phyloP scores from a whole-genome alignment of 2,329 filamentous ascomycete genomes.

The Penicillium sp. region DNA sequence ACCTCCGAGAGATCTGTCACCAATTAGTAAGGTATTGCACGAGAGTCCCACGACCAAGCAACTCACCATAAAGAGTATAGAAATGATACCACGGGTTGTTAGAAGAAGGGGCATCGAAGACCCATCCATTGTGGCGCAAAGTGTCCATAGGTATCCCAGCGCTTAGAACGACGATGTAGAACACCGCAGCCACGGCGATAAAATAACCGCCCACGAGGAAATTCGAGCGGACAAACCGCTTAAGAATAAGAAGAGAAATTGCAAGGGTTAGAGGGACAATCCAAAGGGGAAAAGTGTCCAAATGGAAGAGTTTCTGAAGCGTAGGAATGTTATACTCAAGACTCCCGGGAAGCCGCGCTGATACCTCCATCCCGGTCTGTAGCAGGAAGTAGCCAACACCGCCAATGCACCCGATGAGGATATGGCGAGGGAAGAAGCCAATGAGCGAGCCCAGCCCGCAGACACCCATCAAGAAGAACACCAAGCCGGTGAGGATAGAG shows the following conservation, averaged over 20 bases:
- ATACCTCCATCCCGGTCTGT: slow-evolving; percentile 88
- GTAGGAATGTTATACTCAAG: slow-evolving; percentile 77
- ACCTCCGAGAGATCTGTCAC: slow-evolving; percentile 70
- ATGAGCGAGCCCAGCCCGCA: slow-evolving; percentile 88
- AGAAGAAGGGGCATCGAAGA: slow-evolving; percentile 80
- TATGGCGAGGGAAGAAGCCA: slow-evolving; percentile 94
- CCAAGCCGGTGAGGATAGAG: slow-evolving; percentile 81
- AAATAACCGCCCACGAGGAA: slow-evolving; percentile 87
- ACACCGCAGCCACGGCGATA: slow-evolving; percentile 66
- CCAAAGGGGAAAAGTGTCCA: slow-evolving; percentile 79
- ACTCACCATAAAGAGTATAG: slow-evolving; percentile 85
- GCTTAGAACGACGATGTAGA: slow-evolving; percentile 44
- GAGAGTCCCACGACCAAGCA: not conserved
- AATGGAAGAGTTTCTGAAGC: slow-evolving; percentile 66
- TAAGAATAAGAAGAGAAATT: slow-evolving; percentile 69
- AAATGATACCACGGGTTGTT: slow-evolving; percentile 96
- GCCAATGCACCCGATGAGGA: slow-evolving; percentile 93
- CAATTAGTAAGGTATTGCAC: slow-evolving; percentile 6
- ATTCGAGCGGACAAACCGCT: slow-evolving; percentile 72
- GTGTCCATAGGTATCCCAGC: slow-evolving; percentile 63
- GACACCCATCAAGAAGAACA: slow-evolving; percentile 86
- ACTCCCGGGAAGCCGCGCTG: slow-evolving; percentile 79
- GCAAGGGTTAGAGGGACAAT: slow-evolving; percentile 72
- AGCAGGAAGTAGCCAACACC: slow-evolving; percentile 95
- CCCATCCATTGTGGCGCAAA: slow-evolving; percentile 75